Evolutionary conservation across 169 alveolate genomes (phyloP).

Genomic region (Eimeria brunetti): DNA sequence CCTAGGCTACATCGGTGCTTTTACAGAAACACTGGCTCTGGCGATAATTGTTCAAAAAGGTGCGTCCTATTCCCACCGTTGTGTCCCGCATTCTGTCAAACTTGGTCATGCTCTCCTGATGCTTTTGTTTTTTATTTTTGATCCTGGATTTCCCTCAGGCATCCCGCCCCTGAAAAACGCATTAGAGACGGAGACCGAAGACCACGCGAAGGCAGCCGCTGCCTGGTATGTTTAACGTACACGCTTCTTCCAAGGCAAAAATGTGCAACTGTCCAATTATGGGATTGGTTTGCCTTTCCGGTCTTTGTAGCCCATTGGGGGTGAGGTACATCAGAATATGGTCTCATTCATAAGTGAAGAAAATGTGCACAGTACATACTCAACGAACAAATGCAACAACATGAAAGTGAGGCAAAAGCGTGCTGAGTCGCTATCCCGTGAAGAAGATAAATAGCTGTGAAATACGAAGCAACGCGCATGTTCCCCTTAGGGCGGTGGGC

Average conservation of each 20-base stretch:
- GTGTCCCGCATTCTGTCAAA: background rate
- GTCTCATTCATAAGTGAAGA: too few relatives aligned
- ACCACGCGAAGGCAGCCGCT: slow-evolving; percentile 95
- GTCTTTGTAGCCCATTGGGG: background rate
- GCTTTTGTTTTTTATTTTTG: background rate
- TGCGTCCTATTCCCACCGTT: background rate
- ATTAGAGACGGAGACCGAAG: slow-evolving; percentile 94
- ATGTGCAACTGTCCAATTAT: too few relatives aligned
- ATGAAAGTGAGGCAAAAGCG: background rate
- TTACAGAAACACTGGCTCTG: slow-evolving; percentile 95
- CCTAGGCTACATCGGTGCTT: slow-evolving; percentile 95
- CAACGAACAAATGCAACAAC: background rate
- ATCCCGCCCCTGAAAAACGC: slow-evolving; percentile 96
- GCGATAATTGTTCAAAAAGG: slow-evolving; percentile 94
- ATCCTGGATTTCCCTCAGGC: slow-evolving; percentile 77
- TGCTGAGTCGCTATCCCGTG: background rate
- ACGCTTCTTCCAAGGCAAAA: too few relatives aligned
- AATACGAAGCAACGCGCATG: background rate
- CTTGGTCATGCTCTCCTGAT: background rate
- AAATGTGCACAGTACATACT: background rate
- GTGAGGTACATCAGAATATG: background rate
- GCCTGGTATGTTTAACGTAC: slow-evolving; percentile 87
- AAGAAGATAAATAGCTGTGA: background rate
- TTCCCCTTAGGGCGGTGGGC: slow-evolving; percentile 86
- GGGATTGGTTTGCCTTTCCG: background rate